Conservation (phyloP, 1,284 basidiomycete species). For the Schizophyllum amplum region DNA sequence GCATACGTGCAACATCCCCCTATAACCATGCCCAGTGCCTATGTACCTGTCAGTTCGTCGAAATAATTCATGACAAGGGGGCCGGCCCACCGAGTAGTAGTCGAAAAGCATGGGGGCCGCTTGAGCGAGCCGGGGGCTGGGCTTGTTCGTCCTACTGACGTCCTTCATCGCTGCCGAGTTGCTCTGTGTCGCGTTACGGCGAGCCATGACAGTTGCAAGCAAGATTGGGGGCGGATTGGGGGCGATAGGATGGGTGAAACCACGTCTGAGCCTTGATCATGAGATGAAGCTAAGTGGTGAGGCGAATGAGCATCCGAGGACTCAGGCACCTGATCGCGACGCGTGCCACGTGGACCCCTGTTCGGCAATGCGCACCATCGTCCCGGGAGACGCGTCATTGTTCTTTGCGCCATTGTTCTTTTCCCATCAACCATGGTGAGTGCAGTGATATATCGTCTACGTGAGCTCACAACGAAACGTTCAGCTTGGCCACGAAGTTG, state of each 20-base stretch:
- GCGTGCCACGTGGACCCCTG: not conserved
- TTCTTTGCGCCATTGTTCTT: not conserved
- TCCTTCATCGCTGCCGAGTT: not conserved
- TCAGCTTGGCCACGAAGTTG: constrained; percentile 30
- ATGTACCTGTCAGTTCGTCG: not conserved
- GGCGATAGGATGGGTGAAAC: too few species aligned
- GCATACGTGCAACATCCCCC: constrained; percentile 79
- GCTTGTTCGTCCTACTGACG: not conserved
- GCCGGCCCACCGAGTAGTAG: constrained; percentile 36
- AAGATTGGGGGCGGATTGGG: too few species aligned
- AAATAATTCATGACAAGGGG: not conserved
- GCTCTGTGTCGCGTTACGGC: not conserved
- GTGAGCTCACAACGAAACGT: not conserved
- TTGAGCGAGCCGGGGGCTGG: constrained; percentile 13
- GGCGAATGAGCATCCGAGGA: not conserved
- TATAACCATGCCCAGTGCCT: constrained; percentile 38
- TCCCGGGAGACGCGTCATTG: not conserved
- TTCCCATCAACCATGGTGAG: not conserved
- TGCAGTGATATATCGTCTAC: not conserved
- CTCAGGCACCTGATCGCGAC: not conserved
- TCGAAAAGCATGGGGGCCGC: constrained; percentile 36
- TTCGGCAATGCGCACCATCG: too few species aligned
- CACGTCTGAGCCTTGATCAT: too few species aligned
- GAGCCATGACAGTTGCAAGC: too few species aligned
- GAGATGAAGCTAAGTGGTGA: not conserved